Evolutionary conservation across 2,329 filamentous ascomycete genomes (phyloP).

Genomic region (Zymoseptoria brevis): DNA sequence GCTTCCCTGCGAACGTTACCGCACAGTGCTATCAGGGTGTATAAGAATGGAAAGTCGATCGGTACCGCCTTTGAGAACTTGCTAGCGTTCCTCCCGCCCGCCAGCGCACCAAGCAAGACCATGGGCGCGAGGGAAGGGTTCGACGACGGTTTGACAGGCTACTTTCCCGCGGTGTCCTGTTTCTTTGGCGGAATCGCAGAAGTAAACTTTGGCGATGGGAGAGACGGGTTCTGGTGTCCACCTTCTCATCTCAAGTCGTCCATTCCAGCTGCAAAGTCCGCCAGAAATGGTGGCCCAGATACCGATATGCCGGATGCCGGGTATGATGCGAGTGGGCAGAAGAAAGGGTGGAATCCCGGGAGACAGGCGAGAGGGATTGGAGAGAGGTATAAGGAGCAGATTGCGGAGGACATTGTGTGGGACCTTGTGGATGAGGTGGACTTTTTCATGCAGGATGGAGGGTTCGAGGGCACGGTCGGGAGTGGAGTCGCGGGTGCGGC

Average conservation of each 20-base stretch:
- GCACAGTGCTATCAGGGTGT: conserved; percentile 76
- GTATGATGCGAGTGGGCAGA: conserved; percentile 12
- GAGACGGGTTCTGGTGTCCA: conserved; percentile 75
- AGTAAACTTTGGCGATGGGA: conserved; percentile 87
- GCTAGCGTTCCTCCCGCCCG: conserved; percentile 83
- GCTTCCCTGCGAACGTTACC: conserved; percentile 80
- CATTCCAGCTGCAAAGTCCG: not conserved
- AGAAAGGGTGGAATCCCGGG: conserved; percentile 26
- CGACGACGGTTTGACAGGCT: conserved; percentile 91
- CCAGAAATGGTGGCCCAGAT: conserved; percentile 25
- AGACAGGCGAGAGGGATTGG: conserved; percentile 52
- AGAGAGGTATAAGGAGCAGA: conserved; percentile 83
- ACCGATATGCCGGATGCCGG: conserved; percentile 27
- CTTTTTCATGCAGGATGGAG: conserved; percentile 67
- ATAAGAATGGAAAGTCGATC: conserved; percentile 82
- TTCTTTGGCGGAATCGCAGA: conserved; percentile 87
- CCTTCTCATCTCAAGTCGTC: conserved; percentile 46
- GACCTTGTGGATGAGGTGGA: conserved; percentile 93
- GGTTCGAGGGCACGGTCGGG: conserved; percentile 29
- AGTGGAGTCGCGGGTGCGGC: conserved; percentile 16
- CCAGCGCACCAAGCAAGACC: conserved; percentile 64
- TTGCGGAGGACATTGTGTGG: conserved; percentile 87
- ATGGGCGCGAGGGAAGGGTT: conserved; percentile 71
- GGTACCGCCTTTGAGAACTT: conserved; percentile 84
- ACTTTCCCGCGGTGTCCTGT: conserved; percentile 87